Base-by-base conservation (phyloP, 2,329 filamentous ascomycete genomes). In the Penicillium sp. region DNA sequence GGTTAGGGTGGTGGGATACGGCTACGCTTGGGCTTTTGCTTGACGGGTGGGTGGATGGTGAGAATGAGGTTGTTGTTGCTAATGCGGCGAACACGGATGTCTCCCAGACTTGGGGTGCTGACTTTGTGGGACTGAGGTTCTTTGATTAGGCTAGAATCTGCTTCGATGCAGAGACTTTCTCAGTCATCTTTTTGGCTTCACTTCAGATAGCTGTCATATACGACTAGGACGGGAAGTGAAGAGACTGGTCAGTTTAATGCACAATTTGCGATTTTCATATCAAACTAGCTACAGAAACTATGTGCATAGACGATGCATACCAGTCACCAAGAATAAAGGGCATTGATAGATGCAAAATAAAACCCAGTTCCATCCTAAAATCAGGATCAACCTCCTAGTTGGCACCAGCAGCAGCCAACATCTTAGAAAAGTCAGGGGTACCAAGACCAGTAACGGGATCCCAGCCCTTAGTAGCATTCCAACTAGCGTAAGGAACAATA, bases 401-500 rank as follows among this genome's bases (percentile, higher is more conserved):
- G 24, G 13, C 52, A 11, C 52, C 55, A 13, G 63, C 65, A 42
- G 62, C 33, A 19, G 61, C 57, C 52, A 58, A 26, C 61, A 71
- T 52, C 37, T 57, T 59, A 24, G 37, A 60, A 47, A 74, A 75
- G 33, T 75, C 55, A 0, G 73, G 74, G 5, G 72, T 75, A 1
- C 74, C 74, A 39, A 75, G 63, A 1, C 80, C 80, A 13, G 79
- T 80, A 0, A 81, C 79, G 1, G 80, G 79, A 66, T 82, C 80
- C 80, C 80, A 82, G 9, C 79, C 80, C 22, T 68, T 60, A 1
- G 78, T 80, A 13, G 81, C 79, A 64, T 81, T 81, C 80, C 80
- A 82, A 53, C 76, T 76, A 1, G 81, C 80, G 55, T 72, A 74
- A 2, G 77, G 76, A 4, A 82, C 74, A 39, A 68, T 65, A 0